These are phyloP conservation scores for Sporisorium iseilematis-ciliati DNA, from an alignment of 1,284 basidiomycete species.

Conservation along the genomic window DNA sequence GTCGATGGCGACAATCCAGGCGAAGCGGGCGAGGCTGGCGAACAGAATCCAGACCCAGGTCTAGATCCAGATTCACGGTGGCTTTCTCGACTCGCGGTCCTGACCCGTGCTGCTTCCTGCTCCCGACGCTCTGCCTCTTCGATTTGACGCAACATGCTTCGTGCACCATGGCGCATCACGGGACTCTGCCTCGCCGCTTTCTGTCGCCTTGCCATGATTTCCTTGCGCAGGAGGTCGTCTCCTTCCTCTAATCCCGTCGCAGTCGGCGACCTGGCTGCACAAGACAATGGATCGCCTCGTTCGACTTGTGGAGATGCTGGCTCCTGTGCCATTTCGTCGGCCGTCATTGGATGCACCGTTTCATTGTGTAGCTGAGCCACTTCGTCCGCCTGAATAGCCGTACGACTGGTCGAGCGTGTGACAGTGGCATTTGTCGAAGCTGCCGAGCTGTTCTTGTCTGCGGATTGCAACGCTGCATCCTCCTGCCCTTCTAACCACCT, in stretches of 20 bases:
- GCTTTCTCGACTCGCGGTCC: constrained; percentile 22
- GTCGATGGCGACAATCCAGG: constrained; percentile 22
- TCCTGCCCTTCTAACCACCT: constrained; percentile 42
- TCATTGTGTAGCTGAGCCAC: constrained; percentile 39
- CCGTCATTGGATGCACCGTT: constrained; percentile 33
- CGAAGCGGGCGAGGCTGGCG: constrained; percentile 17
- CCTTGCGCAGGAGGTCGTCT: constrained; percentile 35
- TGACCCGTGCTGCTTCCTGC: constrained; percentile 20
- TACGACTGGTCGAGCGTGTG: constrained; percentile 26
- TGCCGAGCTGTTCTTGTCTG: background rate
- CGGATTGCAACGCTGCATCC: constrained; percentile 8
- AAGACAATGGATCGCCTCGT: background rate
- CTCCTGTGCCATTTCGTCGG: constrained; percentile 37
- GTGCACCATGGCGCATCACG: constrained; percentile 32
- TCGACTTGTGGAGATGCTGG: constrained; percentile 19
- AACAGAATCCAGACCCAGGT: constrained; percentile 29
- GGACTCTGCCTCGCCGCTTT: constrained; percentile 31
- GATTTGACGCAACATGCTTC: constrained; percentile 52
- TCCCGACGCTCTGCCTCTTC: constrained; percentile 45
- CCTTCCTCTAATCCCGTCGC: constrained; percentile 27
- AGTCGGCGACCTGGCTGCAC: constrained; percentile 4
- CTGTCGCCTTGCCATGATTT: constrained; percentile 35
- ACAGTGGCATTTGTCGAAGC: background rate
- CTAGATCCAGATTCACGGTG: constrained; percentile 17
- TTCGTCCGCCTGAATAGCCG: constrained; percentile 46